phyloP scores from a whole-genome alignment of 2,329 filamentous ascomycete genomes.

The Aspergillus brasiliensis region DNA sequence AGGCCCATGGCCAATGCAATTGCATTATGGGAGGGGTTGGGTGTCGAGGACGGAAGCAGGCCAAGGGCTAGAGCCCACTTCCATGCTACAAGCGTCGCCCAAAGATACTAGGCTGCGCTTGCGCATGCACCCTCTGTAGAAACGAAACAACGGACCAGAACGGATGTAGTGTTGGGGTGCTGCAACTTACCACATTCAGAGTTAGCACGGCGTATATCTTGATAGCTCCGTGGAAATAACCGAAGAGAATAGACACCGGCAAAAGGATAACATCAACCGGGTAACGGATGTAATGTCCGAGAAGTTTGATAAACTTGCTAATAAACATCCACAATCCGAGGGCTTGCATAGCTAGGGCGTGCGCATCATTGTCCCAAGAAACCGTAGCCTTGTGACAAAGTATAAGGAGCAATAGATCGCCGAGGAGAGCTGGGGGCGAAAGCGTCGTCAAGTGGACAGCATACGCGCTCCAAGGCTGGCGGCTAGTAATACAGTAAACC shows the following conservation, averaged over 20 bases:
- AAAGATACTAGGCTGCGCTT: conserved; percentile 8
- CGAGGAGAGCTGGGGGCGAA: conserved; percentile 79
- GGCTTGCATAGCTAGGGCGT: conserved; percentile 59
- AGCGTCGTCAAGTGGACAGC: conserved; percentile 90
- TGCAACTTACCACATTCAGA: conserved; percentile 72
- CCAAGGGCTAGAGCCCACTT: conserved; percentile 8
- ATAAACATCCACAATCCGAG: conserved; percentile 78
- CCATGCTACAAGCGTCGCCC: neutral
- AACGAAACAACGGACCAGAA: conserved; percentile 5
- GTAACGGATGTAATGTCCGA: conserved; percentile 82
- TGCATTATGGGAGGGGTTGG: conserved; percentile 7
- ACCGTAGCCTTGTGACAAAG: conserved; percentile 70
- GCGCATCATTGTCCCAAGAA: conserved; percentile 58
- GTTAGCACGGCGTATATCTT: conserved; percentile 87
- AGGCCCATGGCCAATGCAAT: conserved; percentile 5
- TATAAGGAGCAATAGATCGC: conserved; percentile 73
- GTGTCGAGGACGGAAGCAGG: neutral
- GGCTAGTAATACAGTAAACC: conserved; percentile 54
- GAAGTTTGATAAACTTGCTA: conserved; percentile 87
- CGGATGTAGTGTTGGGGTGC: neutral
- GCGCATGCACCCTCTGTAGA: conserved; percentile 2
- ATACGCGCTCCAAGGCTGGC: conserved; percentile 91
- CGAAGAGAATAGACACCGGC: conserved; percentile 84
- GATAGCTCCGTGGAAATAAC: conserved; percentile 89
- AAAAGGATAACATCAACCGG: conserved; percentile 78